Conservation (phyloP, 2,329 filamentous ascomycete species). For the Bipolaris gigantea region DNA sequence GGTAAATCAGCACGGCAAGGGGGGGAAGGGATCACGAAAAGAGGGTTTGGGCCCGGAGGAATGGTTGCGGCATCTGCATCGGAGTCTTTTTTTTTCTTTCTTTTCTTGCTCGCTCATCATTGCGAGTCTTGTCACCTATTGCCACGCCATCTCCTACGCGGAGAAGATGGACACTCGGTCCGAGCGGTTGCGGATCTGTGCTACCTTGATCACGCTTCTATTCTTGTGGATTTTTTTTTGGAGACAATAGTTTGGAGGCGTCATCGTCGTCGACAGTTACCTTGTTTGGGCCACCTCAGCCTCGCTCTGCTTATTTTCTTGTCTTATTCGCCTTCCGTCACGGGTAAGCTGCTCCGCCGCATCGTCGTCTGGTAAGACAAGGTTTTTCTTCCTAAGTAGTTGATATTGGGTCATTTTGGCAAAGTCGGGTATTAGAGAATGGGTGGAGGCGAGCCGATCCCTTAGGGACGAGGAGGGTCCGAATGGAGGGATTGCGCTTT, state of each 20-base stretch:
- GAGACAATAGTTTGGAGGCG: not conserved
- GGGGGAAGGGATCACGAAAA: no score
- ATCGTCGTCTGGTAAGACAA: not conserved
- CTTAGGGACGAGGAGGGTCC: not conserved
- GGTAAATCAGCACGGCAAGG: not conserved
- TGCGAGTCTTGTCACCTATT: not conserved
- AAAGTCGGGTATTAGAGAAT: not conserved
- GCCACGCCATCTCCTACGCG: no score
- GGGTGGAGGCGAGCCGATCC: constrained; percentile 6
- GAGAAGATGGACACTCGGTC: no score
- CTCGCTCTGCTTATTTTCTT: not conserved
- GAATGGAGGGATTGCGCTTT: not conserved
- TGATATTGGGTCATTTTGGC: not conserved
- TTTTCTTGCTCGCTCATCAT: not conserved
- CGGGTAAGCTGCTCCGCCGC: not conserved
- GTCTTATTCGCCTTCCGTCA: not conserved
- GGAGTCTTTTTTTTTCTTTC: constrained; percentile 7
- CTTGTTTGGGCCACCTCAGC: not conserved
- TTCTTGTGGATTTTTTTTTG: no score
- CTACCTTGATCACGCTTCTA: no score
- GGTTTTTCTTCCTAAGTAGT: not conserved
- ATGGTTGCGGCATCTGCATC: not conserved
- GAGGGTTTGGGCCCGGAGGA: constrained; percentile 1
- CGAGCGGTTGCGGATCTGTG: no score
- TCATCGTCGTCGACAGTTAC: not conserved